phyloP scores from a whole-genome alignment of 164 flowering plant species.

The Chimonanthus praecox region DNA sequence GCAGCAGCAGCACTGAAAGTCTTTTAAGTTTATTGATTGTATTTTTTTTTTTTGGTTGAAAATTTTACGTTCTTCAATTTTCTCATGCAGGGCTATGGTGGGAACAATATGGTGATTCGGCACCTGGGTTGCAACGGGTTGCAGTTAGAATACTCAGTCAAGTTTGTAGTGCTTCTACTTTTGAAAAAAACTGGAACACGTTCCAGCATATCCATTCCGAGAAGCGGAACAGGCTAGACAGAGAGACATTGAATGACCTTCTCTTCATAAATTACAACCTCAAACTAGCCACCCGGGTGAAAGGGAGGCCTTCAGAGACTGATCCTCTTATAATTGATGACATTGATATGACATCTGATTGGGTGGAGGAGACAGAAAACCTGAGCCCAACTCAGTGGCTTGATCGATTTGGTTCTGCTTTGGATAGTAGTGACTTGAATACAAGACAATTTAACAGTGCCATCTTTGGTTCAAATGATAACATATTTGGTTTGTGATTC shows the following conservation, averaged over 20 bases:
- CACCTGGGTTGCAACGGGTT: conserved; percentile 77
- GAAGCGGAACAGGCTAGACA: conserved; percentile 80
- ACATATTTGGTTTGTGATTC: conserved; percentile 52
- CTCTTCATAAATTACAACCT: conserved; percentile 72
- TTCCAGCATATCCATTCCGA: conserved; percentile 80
- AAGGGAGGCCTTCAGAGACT: conserved; percentile 38
- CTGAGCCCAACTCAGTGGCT: conserved; percentile 81
- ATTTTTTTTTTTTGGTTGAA: neutral
- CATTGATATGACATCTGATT: conserved; percentile 94
- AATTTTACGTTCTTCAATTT: neutral
- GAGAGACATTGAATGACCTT: conserved; percentile 68
- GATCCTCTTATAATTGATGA: conserved; percentile 77
- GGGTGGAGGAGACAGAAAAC: conserved; percentile 86
- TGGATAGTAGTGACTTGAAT: conserved; percentile 78
- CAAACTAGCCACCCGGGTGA: conserved; percentile 52
- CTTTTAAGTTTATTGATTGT: neutral
- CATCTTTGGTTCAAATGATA: conserved; percentile 56
- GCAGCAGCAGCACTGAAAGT: too few species aligned
- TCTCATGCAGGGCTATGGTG: conserved; percentile 73
- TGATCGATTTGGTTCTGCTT: conserved; percentile 65
- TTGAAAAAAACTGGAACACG: conserved; percentile 72
- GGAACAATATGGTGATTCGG: conserved; percentile 88
- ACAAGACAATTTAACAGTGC: conserved; percentile 66
- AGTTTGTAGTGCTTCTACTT: conserved; percentile 70
- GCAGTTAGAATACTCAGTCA: conserved; percentile 88